phyloP scores from a whole-genome alignment of 1,284 basidiomycete genomes.

The Paramarasmius palmivorus region DNA sequence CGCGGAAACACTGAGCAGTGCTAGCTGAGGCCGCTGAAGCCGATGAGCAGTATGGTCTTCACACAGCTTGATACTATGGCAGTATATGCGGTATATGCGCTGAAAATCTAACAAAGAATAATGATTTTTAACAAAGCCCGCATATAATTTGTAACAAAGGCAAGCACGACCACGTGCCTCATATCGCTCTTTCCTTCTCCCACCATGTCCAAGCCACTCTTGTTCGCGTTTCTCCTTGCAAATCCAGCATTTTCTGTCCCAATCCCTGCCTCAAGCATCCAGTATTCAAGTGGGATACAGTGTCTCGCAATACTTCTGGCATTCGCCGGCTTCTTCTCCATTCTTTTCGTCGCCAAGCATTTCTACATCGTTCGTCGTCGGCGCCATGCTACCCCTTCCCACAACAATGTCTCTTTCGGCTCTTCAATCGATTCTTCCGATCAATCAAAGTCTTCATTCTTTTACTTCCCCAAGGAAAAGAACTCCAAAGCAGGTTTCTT shows the following conservation, averaged over 20 bases:
- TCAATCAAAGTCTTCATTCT: constrained; percentile 21
- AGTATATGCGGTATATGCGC: too few species aligned
- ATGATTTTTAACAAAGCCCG: too few species aligned
- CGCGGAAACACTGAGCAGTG: not conserved
- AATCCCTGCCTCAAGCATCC: not conserved
- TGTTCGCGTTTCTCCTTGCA: not conserved
- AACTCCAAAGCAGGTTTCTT: constrained; percentile 31
- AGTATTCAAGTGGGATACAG: constrained; percentile 14
- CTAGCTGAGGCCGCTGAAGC: too few species aligned
- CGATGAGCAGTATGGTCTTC: too few species aligned
- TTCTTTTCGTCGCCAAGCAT: constrained; percentile 27
- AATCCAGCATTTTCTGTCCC: not conserved
- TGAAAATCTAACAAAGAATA: too few species aligned
- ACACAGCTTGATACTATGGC: too few species aligned
- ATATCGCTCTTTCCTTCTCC: not conserved
- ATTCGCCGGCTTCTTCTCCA: constrained; percentile 21
- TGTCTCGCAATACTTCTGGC: constrained; percentile 28
- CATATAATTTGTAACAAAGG: too few species aligned
- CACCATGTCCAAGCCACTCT: not conserved
- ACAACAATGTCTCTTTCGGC: constrained; percentile 11
- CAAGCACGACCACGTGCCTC: too few species aligned
- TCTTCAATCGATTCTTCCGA: constrained; percentile 18
- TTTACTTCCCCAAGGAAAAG: constrained; percentile 13
- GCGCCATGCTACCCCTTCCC: not conserved
- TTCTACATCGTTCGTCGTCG: constrained; percentile 29